Evolutionary conservation across 2,329 filamentous ascomycete species (phyloP), one percentile per base, ranked within the genome.

Genomic region (Zymoseptoria brevis): DNA sequence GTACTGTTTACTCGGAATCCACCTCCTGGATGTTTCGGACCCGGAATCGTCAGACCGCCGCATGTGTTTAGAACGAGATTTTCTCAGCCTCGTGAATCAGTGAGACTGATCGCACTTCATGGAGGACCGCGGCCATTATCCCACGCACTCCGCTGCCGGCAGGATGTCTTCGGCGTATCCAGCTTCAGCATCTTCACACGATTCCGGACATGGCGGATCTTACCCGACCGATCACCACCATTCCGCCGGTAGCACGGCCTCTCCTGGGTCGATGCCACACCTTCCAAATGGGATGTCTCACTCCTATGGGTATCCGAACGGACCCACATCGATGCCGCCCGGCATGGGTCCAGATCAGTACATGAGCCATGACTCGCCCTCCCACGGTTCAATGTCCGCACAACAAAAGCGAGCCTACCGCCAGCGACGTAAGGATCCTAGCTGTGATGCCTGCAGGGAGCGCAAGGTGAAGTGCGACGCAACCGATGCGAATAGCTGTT

Each of bases 401-500:
- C 68, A 66, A 54, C 90, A 96, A 74, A 97, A 97, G 75, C 82
- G 94, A 71, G 93, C 94, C 2, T 99, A 97, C 77, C 86, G 94
- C 22, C 94, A 99, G 74, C 82, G 94, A 66, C 84, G 94, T 67
- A 99, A 99, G 72, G 94, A 99, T 69, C 94, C 94, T 1, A 97
- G 91, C 71, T 99, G 94, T 74, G 94, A 99, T 78, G 94, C 94
- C 55, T 99, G 94, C 73, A 84, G 94, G 61, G 94, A 99, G 71
- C 81, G 84, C 53, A 87, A 87, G 75, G 84, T 87, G 65, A 87
- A 87, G 81, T 99, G 94, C 74, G 94, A 99, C 78, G 94, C 94
- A 30, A 97, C 94, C 16, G 94, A 97, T 73, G 96, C 90, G 19
- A 87, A 89, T 9, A 96, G 93, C 75, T 99, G 94, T 74, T 96